Evolutionary conservation across 1,284 basidiomycete genomes (phyloP).

Genomic region (Malassezia globosa): DNA sequence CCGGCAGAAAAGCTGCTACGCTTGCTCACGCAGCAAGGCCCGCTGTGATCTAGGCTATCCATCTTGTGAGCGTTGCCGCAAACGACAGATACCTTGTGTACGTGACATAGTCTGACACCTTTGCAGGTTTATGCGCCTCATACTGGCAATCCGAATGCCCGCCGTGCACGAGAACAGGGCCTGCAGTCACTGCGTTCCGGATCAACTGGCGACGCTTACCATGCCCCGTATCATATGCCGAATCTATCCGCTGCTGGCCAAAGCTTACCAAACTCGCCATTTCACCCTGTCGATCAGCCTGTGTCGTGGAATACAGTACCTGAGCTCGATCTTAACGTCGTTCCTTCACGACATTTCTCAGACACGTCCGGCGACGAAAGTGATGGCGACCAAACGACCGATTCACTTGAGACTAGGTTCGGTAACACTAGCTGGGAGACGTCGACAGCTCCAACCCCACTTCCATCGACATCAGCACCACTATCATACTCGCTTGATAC

Average conservation of each 20-base stretch:
- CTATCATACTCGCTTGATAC: not conserved
- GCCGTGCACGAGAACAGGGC: constrained; percentile 7
- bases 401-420: constrained; percentile 9
- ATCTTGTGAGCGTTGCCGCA: constrained; percentile 11
- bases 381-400: constrained; percentile 6
- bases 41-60: constrained; percentile 14
- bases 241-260: not conserved
- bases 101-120: not conserved
- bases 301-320: not conserved
- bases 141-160: constrained; percentile 15
- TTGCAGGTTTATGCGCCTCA: constrained; percentile 12
- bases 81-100: constrained; percentile 10
- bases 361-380: constrained; percentile 13
- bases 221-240: not conserved
- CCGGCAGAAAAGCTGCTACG: constrained; percentile 18
- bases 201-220: not conserved
- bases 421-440: not conserved
- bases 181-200: not conserved
- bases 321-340: not conserved
- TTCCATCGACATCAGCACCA: not conserved
- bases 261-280: not conserved
- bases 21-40: constrained; percentile 12
- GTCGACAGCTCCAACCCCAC: not conserved
- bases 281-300: not conserved
- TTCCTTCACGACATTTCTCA: not conserved